Percentiles rank a stretch among this genome's conserved stretches.
Evolutionary conservation across 176 grass and related monocot species (phyloP).

Genomic region (Oryza australiensis): DNA sequence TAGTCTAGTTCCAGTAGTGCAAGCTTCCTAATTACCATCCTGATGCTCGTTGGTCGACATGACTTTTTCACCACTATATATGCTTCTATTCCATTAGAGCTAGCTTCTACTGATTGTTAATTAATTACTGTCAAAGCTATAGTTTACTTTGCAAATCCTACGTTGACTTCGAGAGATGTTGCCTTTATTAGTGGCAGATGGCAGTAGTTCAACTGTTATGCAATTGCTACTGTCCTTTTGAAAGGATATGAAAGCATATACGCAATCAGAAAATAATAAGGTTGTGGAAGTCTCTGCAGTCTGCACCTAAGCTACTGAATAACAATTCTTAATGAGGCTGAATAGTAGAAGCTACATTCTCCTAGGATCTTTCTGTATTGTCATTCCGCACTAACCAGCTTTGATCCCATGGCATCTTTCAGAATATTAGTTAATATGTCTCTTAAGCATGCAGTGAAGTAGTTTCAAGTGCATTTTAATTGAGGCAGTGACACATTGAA

Average conservation of each 20-base stretch:
- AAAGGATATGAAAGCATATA: slow-evolving; percentile 26
- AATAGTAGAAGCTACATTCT: slow-evolving; percentile 29
- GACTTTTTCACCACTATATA: slow-evolving; percentile 13
- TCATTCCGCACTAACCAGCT: background rate
- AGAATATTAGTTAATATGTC: slow-evolving; percentile 9
- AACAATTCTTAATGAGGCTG: slow-evolving; percentile 11
- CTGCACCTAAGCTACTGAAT: slow-evolving; percentile 3
- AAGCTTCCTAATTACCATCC: background rate
- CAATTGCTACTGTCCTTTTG: slow-evolving; percentile 19
- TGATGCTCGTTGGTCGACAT: slow-evolving; percentile 12
- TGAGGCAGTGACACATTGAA: slow-evolving; percentile 36
- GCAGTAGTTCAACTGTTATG: slow-evolving; percentile 11
- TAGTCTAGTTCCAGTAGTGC: background rate
- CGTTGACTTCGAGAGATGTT: slow-evolving; percentile 16
- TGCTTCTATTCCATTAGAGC: slow-evolving; percentile 29
- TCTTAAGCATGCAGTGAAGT: slow-evolving; percentile 33
- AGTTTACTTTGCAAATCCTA: slow-evolving; percentile 28
- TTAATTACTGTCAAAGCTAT: background rate
- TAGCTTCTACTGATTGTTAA: slow-evolving; percentile 2
- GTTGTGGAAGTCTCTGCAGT: background rate
- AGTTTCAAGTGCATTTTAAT: slow-evolving; percentile 23
- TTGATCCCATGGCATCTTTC: background rate
- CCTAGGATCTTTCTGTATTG: background rate
- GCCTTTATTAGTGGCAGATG: slow-evolving; percentile 23
- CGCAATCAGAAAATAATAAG: slow-evolving; percentile 10